Conservation (phyloP, 345 rosid species). For the Melaleuca alternifolia region DNA sequence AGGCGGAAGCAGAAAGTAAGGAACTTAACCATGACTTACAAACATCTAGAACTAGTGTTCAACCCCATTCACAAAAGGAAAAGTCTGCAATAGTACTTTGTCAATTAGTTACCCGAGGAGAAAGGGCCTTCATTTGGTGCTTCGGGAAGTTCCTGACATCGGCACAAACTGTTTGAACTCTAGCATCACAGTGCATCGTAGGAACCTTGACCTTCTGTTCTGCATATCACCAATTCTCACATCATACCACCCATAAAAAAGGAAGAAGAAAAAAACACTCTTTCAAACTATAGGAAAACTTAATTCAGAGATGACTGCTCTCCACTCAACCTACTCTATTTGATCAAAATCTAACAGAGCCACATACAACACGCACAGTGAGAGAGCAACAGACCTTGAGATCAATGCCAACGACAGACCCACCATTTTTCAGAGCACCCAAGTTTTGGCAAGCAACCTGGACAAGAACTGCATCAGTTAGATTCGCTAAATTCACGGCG, state of each 20-base stretch:
- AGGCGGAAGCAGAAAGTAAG: not conserved
- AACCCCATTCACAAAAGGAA: not conserved
- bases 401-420: constrained; percentile 80
- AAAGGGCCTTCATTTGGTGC: constrained; percentile 48
- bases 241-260: not conserved
- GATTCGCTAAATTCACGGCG: not conserved
- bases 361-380: not conserved
- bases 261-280: not conserved
- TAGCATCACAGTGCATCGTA: constrained; percentile 58
- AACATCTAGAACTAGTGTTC: not conserved
- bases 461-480: not conserved
- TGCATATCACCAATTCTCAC: constrained; percentile 20
- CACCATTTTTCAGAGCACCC: constrained; percentile 75
- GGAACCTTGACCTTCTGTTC: constrained; percentile 98
- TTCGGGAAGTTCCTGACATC: constrained; percentile 60
- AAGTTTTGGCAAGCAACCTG: constrained; percentile 95
- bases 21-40: not conserved
- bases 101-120: constrained; percentile 50
- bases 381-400: constrained; percentile 47
- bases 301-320: not conserved
- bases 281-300: not conserved
- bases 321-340: not conserved
- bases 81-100: not conserved
- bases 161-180: constrained; percentile 74
- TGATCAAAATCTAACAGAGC: not conserved